Base-by-base conservation (phyloP, 768 basidiomycete species). In the Dendrothele bispora region DNA sequence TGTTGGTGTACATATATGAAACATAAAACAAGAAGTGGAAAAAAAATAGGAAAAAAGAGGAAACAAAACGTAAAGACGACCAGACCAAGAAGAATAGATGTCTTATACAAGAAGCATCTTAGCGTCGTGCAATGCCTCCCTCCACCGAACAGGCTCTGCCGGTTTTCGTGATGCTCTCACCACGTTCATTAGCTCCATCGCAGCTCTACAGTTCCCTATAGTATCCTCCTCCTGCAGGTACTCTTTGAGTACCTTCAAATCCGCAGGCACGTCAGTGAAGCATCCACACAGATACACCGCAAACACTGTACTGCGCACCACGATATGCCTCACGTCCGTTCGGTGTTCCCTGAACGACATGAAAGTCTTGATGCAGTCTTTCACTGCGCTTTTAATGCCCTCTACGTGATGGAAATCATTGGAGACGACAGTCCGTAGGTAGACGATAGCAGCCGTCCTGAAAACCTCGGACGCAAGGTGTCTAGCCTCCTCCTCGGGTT, bases 221-320 rank as follows among this genome's bases (percentile, higher is more conserved):
- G 66, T 64, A 29, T 72, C 71, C 56, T 83, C 79, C 44, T 74
- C 74, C 45, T 72, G 58, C 35, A 92, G 69, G 37, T 75, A 66
- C 10, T 56, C 54, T 21, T 65, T 53, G 12, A 91, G 67, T 51
- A 72, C 68, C 2, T 50, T 34, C 43, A 75, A 76, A 51, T 82
- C 67, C 1, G 45, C 45, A 3, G 28, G 49, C 43, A 79, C 68
- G 59, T 83, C 80, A 51, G 85, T 82, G 43, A 91, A 74, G 53
- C 77, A 82, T 1, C 88, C 88, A 51, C 80, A 80, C 43, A 92
- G 76, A 58, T 84, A 89, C 49, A 88, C 82, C 37, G 80, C 78
- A 56, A 91, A 89, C 55, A 91, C 86, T 21, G 88, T 88, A 66
- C 84, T 88, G 30, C 88, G 74, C 48, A 89, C 77, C 22, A 91